Evolutionary conservation across 1,284 basidiomycete species (phyloP).

Genomic region (Sporisorium scitamineum): DNA sequence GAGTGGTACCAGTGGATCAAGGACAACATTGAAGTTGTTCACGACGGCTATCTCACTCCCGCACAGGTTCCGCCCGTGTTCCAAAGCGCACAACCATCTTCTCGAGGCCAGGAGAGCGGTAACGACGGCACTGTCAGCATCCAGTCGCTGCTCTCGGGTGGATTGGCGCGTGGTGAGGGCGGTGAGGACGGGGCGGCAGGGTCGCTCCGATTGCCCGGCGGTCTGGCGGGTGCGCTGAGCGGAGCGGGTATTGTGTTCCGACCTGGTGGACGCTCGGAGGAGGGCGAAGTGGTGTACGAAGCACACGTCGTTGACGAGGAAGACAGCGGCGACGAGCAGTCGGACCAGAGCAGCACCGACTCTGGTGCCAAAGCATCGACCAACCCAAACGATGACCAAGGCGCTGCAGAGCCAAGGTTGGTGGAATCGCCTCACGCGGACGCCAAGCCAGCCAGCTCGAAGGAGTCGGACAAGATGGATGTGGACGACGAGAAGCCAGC

Average conservation of each 20-base stretch:
- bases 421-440: constrained; percentile 53
- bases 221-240: constrained; percentile 57
- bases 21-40: constrained; percentile 79
- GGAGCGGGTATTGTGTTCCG: constrained; percentile 65
- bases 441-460: constrained; percentile 40
- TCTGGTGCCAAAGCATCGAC: constrained; percentile 11
- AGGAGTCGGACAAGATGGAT: constrained; percentile 40
- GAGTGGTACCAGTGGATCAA: constrained; percentile 95
- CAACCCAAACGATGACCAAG: constrained; percentile 2
- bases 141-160: constrained; percentile 63
- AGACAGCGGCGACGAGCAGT: constrained; percentile 53
- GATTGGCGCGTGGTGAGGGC: constrained; percentile 53
- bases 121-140: constrained; percentile 56
- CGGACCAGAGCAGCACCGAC: constrained; percentile 33
- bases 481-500: constrained; percentile 26
- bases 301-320: constrained; percentile 63
- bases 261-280: constrained; percentile 56
- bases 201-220: constrained; percentile 49
- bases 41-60: constrained; percentile 81
- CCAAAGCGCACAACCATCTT: constrained; percentile 72
- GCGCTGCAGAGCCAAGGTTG: constrained; percentile 49
- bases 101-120: constrained; percentile 27
- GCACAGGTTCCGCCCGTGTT: constrained; percentile 70
- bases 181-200: constrained; percentile 49
- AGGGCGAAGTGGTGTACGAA: constrained; percentile 61